These are phyloP conservation scores for Withania somnifera DNA, from an alignment of 305 asterid species.

Conservation along the genomic window DNA sequence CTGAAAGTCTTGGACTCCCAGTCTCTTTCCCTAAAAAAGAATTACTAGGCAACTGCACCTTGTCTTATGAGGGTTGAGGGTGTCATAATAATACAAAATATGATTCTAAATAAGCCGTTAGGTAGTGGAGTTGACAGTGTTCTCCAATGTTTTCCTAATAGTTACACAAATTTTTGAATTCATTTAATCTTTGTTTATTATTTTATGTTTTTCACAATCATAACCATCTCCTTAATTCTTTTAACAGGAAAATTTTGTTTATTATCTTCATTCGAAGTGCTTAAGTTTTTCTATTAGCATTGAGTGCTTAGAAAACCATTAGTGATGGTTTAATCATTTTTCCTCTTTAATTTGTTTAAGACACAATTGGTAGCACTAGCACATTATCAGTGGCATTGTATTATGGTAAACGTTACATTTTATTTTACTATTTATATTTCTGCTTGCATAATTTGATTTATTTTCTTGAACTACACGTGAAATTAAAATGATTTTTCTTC, in stretches of 20 bases:
- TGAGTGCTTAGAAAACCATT: neutral
- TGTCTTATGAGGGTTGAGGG: neutral
- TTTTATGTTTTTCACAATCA: neutral
- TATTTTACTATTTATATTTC: neutral
- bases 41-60: neutral
- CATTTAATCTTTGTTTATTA: too few species aligned
- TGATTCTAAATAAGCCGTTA: neutral
- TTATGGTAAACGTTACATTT: neutral
- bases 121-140: neutral
- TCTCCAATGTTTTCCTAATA: neutral
- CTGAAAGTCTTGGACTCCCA: constrained; percentile 3
- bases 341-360: neutral
- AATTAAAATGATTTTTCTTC: too few species aligned
- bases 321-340: neutral
- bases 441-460: neutral
- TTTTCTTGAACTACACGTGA: neutral
- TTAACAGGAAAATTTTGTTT: neutral
- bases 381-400: neutral
- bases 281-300: neutral
- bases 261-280: neutral
- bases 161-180: neutral
- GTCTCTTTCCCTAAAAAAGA: neutral
- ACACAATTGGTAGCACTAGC: neutral
- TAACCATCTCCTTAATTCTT: neutral
- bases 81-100: neutral